phyloP scores from a whole-genome alignment of 2,329 filamentous ascomycete species.

The Alternaria postmessia region DNA sequence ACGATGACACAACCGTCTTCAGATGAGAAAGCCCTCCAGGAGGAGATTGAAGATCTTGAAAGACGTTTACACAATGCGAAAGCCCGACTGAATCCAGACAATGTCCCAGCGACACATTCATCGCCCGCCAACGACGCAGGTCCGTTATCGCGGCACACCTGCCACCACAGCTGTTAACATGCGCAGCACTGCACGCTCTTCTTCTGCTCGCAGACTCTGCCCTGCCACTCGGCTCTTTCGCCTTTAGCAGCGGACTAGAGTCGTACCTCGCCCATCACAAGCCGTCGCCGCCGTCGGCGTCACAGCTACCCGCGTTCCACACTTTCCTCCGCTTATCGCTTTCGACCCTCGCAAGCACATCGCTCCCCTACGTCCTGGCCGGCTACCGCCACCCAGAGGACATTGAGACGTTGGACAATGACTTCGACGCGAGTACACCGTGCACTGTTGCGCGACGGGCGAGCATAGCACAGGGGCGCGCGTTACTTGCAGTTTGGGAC shows the following conservation, averaged over 20 bases:
- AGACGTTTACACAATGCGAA: constrained; percentile 57
- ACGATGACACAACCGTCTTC: constrained; percentile 37
- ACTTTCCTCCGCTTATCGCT: constrained; percentile 76
- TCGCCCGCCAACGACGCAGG: constrained; percentile 26
- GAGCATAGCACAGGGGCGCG: constrained; percentile 77
- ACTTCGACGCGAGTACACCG: constrained; percentile 76
- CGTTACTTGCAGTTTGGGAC: constrained; percentile 79
- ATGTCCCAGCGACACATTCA: constrained; percentile 11
- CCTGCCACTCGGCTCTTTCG: constrained; percentile 84
- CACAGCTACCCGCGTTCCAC: constrained; percentile 60
- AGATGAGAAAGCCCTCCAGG: constrained; percentile 43
- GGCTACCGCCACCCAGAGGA: constrained; percentile 65
- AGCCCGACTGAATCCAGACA: constrained; percentile 54
- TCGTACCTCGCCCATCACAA: constrained; percentile 78
- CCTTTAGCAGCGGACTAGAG: constrained; percentile 83
- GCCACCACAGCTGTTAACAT: constrained; percentile 4
- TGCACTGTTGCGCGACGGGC: constrained; percentile 82
- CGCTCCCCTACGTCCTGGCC: constrained; percentile 77
- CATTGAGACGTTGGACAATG: constrained; percentile 72
- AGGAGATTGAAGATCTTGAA: constrained; percentile 69
- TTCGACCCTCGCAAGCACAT: constrained; percentile 73
- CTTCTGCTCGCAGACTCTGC: constrained; percentile 83
- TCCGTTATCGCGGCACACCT: constrained; percentile 14
- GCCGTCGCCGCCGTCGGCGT: constrained; percentile 38
- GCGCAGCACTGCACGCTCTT: constrained; percentile 67